Conservation (phyloP, 2,329 filamentous ascomycete species). For the Kalaharituber pfeilii region DNA sequence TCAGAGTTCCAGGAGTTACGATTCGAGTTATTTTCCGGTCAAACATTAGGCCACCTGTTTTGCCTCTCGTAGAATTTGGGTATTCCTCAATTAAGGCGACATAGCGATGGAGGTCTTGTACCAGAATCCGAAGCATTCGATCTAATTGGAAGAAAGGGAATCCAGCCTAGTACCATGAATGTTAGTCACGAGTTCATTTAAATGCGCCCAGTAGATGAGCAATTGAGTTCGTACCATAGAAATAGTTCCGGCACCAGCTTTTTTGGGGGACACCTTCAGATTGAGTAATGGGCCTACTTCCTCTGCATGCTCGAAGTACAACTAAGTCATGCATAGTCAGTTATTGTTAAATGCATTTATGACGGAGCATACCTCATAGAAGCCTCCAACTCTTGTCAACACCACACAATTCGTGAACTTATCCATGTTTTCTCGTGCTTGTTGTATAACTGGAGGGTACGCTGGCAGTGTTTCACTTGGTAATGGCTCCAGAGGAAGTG, state of each 20-base stretch:
- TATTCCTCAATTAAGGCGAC: slow-evolving; percentile 93
- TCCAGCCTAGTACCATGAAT: slow-evolving; percentile 44
- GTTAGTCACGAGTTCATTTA: slow-evolving; percentile 14
- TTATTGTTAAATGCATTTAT: slow-evolving; percentile 1
- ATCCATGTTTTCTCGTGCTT: background rate
- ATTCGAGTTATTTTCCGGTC: slow-evolving; percentile 72
- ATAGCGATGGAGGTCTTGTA: slow-evolving; percentile 76
- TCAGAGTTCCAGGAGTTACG: slow-evolving; percentile 84
- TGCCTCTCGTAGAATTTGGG: slow-evolving; percentile 51
- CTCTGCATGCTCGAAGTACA: slow-evolving; percentile 92
- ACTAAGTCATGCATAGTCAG: too few relatives aligned
- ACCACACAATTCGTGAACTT: background rate
- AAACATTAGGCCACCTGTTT: slow-evolving; percentile 61
- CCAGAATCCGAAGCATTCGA: slow-evolving; percentile 77
- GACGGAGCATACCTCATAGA: background rate
- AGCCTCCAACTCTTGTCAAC: background rate
- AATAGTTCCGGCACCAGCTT: slow-evolving; percentile 59
- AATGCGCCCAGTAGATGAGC: background rate
- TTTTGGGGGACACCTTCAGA: slow-evolving; percentile 68
- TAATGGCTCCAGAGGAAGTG: background rate
- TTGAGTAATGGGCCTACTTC: slow-evolving; percentile 73
- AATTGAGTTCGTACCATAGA: slow-evolving; percentile 49
- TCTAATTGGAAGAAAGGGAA: slow-evolving; percentile 91
- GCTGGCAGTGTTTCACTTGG: background rate
- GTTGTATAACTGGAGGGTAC: background rate